These are phyloP conservation scores for Diversispora eburnea DNA, from an alignment of 192 early-diverging fungal species.

Conservation along the genomic window DNA sequence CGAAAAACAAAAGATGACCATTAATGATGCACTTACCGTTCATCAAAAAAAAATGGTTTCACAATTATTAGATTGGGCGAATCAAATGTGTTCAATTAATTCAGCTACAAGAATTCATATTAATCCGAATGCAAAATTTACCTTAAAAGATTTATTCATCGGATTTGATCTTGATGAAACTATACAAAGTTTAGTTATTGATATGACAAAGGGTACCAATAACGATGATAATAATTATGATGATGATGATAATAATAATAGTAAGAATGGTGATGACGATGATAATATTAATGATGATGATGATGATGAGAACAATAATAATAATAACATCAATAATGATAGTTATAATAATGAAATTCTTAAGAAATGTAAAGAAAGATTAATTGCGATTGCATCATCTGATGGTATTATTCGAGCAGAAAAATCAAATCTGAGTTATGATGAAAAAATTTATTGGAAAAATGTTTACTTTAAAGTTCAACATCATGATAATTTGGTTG, in stretches of 20 bases:
- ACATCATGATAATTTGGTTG: constrained; percentile 20
- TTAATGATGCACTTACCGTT: constrained; percentile 10
- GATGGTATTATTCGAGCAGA: constrained; percentile 21
- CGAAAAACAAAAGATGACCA: constrained; percentile 25
- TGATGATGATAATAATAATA: too few species aligned
- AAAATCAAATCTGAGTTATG: neutral
- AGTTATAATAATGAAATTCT: neutral
- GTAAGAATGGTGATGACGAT: too few species aligned
- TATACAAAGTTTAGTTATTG: constrained; percentile 27
- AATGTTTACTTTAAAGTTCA: constrained; percentile 15
- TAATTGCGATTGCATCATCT: constrained; percentile 24
- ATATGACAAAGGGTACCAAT: neutral
- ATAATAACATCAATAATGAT: neutral
- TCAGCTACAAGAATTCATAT: neutral
- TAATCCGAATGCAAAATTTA: neutral
- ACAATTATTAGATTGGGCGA: neutral
- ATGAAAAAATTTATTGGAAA: constrained; percentile 17
- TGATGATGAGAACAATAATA: too few species aligned
- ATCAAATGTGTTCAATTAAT: neutral
- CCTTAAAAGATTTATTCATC: constrained; percentile 23
- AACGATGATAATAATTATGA: neutral
- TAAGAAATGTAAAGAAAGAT: constrained; percentile 14
- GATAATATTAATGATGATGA: too few species aligned
- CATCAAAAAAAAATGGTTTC: neutral
- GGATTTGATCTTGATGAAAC: constrained; percentile 29